Evolutionary conservation across 176 grass and related monocot genomes (phyloP).

Genomic region (Carex cristatella): DNA sequence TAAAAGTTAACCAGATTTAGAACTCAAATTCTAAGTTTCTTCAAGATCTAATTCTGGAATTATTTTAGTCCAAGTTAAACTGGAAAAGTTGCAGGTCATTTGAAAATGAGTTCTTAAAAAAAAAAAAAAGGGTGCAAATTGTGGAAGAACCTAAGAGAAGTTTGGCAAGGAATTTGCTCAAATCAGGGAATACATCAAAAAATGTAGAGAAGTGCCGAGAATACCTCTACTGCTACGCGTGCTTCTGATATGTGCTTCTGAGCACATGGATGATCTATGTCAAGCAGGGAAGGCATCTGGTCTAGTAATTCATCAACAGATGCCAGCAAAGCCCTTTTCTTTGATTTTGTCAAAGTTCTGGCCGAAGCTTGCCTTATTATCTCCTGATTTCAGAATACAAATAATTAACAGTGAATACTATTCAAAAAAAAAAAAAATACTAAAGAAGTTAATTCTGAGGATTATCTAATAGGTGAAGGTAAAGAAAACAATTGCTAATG

Average conservation of each 20-base stretch:
- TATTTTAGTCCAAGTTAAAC: not conserved
- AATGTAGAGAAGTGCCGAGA: slow-evolving; percentile 3
- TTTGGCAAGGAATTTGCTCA: not conserved
- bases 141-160: not conserved
- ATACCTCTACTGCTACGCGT: slow-evolving; percentile 73
- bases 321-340: slow-evolving; percentile 73
- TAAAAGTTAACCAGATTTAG: not conserved
- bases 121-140: not conserved
- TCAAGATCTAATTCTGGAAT: not conserved
- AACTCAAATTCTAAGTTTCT: not conserved
- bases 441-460: not conserved
- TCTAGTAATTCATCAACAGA: slow-evolving; percentile 67
- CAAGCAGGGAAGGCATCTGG: slow-evolving; percentile 89
- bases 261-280: slow-evolving; percentile 95
- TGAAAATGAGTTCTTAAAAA: not conserved
- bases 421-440: not conserved
- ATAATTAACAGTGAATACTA: slow-evolving; percentile 28
- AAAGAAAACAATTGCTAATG: slow-evolving; percentile 18
- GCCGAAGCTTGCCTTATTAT: slow-evolving; percentile 70
- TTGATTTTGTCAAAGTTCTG: slow-evolving; percentile 68
- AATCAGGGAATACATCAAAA: not conserved
- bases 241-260: slow-evolving; percentile 79
- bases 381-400: slow-evolving; percentile 49
- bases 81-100: not conserved
- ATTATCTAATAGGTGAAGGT: not conserved